Percentiles rank a stretch among this genome's conserved stretches.
These are phyloP conservation scores for Clavulina sp. DNA, from an alignment of 768 basidiomycete species.

Conservation along the genomic window DNA sequence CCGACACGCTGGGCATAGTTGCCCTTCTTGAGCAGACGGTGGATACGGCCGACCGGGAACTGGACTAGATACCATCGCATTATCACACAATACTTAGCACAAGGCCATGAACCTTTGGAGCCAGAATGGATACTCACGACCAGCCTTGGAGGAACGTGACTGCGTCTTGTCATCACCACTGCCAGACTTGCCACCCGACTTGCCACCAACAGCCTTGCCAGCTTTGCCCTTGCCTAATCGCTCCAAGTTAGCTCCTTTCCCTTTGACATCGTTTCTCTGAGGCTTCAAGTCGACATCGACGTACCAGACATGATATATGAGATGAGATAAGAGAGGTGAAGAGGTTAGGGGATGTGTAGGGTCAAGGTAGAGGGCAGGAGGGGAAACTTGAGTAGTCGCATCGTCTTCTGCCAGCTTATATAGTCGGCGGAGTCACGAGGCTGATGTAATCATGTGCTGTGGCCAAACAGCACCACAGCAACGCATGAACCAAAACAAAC, in stretches of 20 bases:
- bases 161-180: slow-evolving; percentile 18
- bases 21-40: slow-evolving; percentile 72
- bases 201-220: slow-evolving; percentile 16
- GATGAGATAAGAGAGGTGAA: no score
- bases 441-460: no score
- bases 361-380: neutral
- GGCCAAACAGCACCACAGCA: no score
- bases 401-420: no score
- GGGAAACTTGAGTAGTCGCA: no score
- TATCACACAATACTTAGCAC: neutral
- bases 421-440: no score
- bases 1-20: slow-evolving; percentile 82
- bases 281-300: neutral
- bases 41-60: slow-evolving; percentile 86
- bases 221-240: slow-evolving; percentile 14
- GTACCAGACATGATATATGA: slow-evolving; percentile 3
- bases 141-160: slow-evolving; percentile 26
- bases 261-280: no score
- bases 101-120: neutral
- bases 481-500: no score
- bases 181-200: slow-evolving; percentile 18
- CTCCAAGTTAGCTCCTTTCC: neutral
- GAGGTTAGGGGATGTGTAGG: neutral
- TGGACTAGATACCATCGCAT: slow-evolving; percentile 24
- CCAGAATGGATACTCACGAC: slow-evolving; percentile 15